A percentile compares a stretch with the other conserved stretches of the same genome.
Conservation (phyloP, 306 rosid genomes). For the Sindora glabra region DNA sequence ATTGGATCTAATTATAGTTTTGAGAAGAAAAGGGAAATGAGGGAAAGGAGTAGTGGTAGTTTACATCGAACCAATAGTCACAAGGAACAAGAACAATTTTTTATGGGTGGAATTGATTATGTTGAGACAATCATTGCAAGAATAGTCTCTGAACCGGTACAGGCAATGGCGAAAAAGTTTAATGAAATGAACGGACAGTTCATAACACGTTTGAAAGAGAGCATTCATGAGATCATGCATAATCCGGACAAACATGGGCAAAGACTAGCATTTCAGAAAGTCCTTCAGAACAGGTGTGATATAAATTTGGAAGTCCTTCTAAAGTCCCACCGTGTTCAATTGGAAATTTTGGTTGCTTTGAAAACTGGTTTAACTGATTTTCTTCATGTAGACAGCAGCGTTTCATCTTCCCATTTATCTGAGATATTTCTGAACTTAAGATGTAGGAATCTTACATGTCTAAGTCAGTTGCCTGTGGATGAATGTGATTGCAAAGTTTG, state of each 20-base stretch:
- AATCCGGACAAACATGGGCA: slow-evolving; percentile 62
- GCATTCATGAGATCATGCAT: slow-evolving; percentile 56
- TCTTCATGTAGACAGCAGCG: slow-evolving; percentile 42
- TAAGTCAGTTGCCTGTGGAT: slow-evolving; percentile 73
- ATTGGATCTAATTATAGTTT: slow-evolving; percentile 68
- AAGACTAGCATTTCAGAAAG: slow-evolving; percentile 50
- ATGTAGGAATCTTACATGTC: slow-evolving; percentile 71
- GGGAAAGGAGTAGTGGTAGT: slow-evolving; percentile 62
- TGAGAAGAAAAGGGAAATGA: slow-evolving; percentile 60
- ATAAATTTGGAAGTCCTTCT: slow-evolving; percentile 54
- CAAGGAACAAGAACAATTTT: slow-evolving; percentile 61
- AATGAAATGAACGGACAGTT: slow-evolving; percentile 64
- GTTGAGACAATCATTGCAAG: slow-evolving; percentile 58
- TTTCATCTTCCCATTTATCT: slow-evolving; percentile 60
- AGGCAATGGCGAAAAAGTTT: slow-evolving; percentile 65
- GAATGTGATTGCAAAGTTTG: slow-evolving; percentile 99
- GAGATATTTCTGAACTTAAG: slow-evolving; percentile 71
- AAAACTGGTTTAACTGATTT: slow-evolving; percentile 64
- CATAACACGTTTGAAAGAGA: slow-evolving; percentile 50
- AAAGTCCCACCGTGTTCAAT: slow-evolving; percentile 66
- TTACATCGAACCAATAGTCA: slow-evolving; percentile 60
- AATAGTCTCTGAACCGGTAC: slow-evolving; percentile 69
- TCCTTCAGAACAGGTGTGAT: slow-evolving; percentile 70
- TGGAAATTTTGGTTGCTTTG: slow-evolving; percentile 84
- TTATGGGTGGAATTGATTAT: slow-evolving; percentile 52